Percentiles rank a stretch among this genome's conserved stretches.
phyloP scores from a whole-genome alignment of 768 basidiomycete genomes.

The Calocybe cyanea region DNA sequence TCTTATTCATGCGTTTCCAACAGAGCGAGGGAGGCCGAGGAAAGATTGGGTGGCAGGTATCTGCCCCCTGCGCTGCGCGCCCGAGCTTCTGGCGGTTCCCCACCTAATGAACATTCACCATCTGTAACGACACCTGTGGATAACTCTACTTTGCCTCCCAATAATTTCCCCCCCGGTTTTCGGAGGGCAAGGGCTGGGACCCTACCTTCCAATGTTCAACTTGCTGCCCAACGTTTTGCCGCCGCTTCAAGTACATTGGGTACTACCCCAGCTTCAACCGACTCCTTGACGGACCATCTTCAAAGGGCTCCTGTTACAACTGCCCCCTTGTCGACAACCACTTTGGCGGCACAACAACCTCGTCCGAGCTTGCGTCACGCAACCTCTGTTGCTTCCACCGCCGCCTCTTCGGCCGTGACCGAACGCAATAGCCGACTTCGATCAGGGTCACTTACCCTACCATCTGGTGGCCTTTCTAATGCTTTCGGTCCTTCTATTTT shows the following conservation, averaged over 20 bases:
- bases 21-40: slow-evolving; percentile 85
- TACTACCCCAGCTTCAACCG: slow-evolving; percentile 39
- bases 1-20: slow-evolving; percentile 8
- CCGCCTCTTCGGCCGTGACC: slow-evolving; percentile 44
- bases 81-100: slow-evolving; percentile 65
- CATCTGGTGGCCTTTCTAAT: slow-evolving; percentile 70
- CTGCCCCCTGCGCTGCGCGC: slow-evolving; percentile 79
- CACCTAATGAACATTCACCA: slow-evolving; percentile 63
- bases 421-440: slow-evolving; percentile 82
- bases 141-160: slow-evolving; percentile 55
- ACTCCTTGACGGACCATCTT: slow-evolving; percentile 43
- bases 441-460: slow-evolving; percentile 89
- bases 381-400: slow-evolving; percentile 59
- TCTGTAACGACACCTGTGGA: slow-evolving; percentile 58
- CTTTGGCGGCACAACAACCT: slow-evolving; percentile 39
- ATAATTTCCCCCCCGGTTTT: slow-evolving; percentile 82
- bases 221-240: slow-evolving; percentile 79
- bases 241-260: slow-evolving; percentile 58
- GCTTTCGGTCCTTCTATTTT: slow-evolving; percentile 89
- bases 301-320: slow-evolving; percentile 48
- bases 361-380: slow-evolving; percentile 75
- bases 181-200: slow-evolving; percentile 96
- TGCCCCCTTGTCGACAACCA: slow-evolving; percentile 35
- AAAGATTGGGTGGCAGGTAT: slow-evolving; percentile 64
- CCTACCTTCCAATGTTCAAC: slow-evolving; percentile 91